Evolutionary conservation across 2,329 filamentous ascomycete genomes (phyloP).

Genomic region (Colletotrichum godetiae): DNA sequence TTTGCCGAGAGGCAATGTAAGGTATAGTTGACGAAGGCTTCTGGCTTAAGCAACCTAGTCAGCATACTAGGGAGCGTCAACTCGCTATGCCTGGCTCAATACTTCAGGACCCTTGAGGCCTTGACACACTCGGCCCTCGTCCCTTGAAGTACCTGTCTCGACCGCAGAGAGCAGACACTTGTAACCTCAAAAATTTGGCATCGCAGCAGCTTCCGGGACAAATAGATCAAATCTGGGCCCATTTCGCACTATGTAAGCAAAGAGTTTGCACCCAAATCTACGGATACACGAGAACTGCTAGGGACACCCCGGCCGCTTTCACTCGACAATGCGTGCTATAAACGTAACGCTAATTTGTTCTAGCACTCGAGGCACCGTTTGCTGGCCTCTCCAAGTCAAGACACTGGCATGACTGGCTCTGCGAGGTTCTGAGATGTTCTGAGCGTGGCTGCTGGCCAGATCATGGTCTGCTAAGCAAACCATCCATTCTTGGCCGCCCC

Average conservation of each 20-base stretch:
- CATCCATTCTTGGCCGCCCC: constrained; percentile 3
- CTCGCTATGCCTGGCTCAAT: constrained; percentile 3
- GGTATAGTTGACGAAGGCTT: neutral
- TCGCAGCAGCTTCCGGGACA: neutral
- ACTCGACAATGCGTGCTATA: neutral
- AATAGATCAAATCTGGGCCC: neutral
- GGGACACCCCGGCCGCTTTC: neutral
- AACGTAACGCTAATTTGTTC: neutral
- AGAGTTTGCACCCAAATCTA: neutral
- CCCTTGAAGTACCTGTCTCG: neutral
- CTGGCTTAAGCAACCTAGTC: neutral
- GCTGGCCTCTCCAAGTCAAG: neutral
- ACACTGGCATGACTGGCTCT: neutral
- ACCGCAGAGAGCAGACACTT: neutral
- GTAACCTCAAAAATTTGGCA: neutral
- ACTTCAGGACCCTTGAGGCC: neutral
- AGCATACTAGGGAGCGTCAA: neutral
- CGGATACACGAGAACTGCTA: neutral
- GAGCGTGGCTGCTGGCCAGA: constrained; percentile 6
- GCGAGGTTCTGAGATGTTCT: neutral
- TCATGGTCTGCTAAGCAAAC: constrained; percentile 11
- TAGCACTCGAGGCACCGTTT: neutral
- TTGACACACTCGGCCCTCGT: neutral
- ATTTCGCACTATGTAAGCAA: constrained; percentile 8
- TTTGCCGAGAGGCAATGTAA: neutral